Evolutionary conservation across 805 yeast species (phyloP).

Genomic region (Dipodascopsis uninucleata): DNA sequence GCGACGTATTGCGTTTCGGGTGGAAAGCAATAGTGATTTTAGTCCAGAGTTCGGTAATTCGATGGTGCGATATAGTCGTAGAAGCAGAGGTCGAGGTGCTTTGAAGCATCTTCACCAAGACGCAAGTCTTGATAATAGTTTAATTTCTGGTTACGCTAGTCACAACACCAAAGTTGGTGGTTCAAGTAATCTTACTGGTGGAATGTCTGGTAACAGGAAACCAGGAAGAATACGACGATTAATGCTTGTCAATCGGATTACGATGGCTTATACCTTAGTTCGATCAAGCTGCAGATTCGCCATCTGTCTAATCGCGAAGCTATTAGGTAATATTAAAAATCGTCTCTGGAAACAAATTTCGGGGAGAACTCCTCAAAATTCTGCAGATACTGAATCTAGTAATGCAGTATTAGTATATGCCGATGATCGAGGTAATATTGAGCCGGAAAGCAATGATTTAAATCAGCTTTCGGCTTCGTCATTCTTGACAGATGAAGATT

Average conservation of each 20-base stretch:
- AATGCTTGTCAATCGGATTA: slow-evolving; percentile 14
- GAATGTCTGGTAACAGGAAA: slow-evolving; percentile 4
- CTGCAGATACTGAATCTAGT: too few species aligned
- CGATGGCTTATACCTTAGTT: slow-evolving; percentile 22
- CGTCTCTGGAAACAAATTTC: neutral
- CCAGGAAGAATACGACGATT: slow-evolving; percentile 13
- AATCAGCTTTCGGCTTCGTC: neutral
- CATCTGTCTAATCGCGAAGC: too few species aligned
- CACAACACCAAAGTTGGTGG: slow-evolving; percentile 18
- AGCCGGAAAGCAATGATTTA: neutral
- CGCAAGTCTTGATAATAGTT: neutral
- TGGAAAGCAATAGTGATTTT: slow-evolving; percentile 3
- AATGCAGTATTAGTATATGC: too few species aligned
- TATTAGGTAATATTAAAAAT: neutral
- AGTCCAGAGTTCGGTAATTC: neutral
- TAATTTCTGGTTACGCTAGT: slow-evolving; percentile 15
- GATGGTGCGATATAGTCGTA: too few species aligned
- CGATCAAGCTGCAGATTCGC: slow-evolving; percentile 7
- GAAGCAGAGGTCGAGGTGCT: too few species aligned
- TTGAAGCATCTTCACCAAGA: neutral
- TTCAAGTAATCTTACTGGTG: neutral
- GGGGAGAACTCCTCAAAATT: too few species aligned
- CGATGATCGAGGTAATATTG: slow-evolving; percentile 1
- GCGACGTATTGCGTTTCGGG: slow-evolving; percentile 9
- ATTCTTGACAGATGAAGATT: slow-evolving; percentile 56